Evolutionary conservation across 495 filamentous ascomycete species (phyloP).

Genomic region (Aspergillus steynii): DNA sequence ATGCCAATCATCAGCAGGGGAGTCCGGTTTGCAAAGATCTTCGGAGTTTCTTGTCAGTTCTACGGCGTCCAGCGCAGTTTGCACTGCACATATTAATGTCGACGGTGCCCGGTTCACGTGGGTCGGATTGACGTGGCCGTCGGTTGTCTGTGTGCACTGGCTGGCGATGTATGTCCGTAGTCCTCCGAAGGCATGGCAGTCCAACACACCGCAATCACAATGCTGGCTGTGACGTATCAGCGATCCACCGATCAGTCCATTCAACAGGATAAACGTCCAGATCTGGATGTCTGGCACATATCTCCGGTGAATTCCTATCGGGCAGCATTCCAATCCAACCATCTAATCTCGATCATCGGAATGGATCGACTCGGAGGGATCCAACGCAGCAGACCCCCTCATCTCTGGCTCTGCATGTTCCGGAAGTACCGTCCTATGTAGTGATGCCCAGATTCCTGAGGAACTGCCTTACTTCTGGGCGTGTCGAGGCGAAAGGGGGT

Average conservation of each 20-base stretch:
- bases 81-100: no score
- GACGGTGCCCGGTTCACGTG: background rate
- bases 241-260: background rate
- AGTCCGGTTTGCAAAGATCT: no score
- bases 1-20: no score
- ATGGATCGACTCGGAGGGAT: background rate
- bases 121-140: background rate
- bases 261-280: background rate
- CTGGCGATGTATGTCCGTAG: no score
- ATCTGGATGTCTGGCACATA: background rate
- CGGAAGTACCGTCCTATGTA: background rate
- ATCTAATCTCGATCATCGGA: slow-evolving; percentile 10
- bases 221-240: background rate
- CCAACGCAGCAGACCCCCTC: background rate
- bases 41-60: no score
- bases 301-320: background rate
- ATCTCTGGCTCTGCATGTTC: no score
- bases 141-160: background rate
- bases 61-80: no score
- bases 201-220: background rate
- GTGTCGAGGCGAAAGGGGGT: no score
- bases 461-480: background rate
- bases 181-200: no score
- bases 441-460: no score
- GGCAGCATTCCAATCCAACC: slow-evolving; percentile 1